Base-by-base conservation (phyloP, 75 land plant species). In the Pinus albicaulis region DNA sequence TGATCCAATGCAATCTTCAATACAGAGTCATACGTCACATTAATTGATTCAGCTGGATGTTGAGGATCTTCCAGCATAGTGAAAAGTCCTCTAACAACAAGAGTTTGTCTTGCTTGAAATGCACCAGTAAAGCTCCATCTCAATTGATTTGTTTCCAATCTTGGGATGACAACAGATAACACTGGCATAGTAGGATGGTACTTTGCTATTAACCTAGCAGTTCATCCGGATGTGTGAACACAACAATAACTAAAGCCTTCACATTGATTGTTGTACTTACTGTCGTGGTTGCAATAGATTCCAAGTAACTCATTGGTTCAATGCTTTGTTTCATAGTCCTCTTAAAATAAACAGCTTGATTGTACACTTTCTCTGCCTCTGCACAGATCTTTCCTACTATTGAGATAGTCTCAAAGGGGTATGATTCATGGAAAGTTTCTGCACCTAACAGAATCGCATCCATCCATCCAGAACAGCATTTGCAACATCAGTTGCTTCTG, bases 51-150 rank as follows among this genome's bases (percentile, higher is more conserved):
- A 1, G 89, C 92, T 88, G 95, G 90, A 83, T 92, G 95, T 7
- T 91, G 80, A 57, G 97, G 97, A 83, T 94, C 94, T 69, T 92
- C 97, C 65, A 94, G 89, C 94, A 94, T 88, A 3, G 94, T 94
- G 82, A 94, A 89, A 26, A 94, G 84, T 25, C 97, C 94, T 81
- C 94, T 81, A 13, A 93, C 87, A 57, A 87, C 84, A 3, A 93
- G 81, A 66, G 91, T 88, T 71, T 92, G 98, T 73, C 95, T 90
- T 74, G 95, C 86, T 86, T 83, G 82, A 61, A 77, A 82, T 68
- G 86, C 73, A 15, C 95, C 92, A 26, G 80, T 78, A 71, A 88
- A 88, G 56, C 55, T 86, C 85, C 88, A 90, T 25, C 80, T 77
- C 68, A 84, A 28, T 34, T 78, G 76, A 61, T 87, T 78, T 70